Percentiles rank a stretch among this genome's conserved stretches.
Conservation (phyloP, 208 protist genomes). For the Porcisia hertigi region DNA sequence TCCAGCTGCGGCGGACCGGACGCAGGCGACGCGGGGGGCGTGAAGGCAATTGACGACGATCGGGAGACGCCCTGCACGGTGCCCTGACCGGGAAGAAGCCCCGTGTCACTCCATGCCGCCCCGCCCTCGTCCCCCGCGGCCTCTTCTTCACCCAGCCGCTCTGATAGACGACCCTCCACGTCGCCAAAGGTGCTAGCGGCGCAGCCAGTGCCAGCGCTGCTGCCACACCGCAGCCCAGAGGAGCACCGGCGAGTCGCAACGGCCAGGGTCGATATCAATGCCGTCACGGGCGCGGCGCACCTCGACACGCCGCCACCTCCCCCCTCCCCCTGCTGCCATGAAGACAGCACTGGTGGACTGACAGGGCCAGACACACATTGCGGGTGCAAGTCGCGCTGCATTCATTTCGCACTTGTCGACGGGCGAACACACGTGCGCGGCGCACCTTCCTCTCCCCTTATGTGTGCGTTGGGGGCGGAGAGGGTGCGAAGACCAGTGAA, state of each 20-base stretch:
- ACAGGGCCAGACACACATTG: neutral
- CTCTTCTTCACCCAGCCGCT: neutral
- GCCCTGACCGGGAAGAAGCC: neutral
- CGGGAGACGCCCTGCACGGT: neutral
- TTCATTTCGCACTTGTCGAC: neutral
- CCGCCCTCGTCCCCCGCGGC: neutral
- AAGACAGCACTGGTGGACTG: neutral
- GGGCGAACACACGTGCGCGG: neutral
- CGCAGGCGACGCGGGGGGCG: neutral
- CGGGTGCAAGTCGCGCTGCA: neutral
- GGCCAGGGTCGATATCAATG: neutral
- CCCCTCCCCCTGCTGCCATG: neutral
- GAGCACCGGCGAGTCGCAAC: slow-evolving; percentile 9
- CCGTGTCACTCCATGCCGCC: neutral
- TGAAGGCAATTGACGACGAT: neutral
- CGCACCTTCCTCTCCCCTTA: neutral
- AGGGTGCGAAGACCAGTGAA: too few species aligned
- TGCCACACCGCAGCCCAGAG: neutral
- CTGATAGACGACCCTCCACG: neutral
- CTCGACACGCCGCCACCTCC: neutral
- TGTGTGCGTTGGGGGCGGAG: too few species aligned
- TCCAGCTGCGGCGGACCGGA: slow-evolving; percentile 6
- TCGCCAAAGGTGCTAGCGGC: neutral
- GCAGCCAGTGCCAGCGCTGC: neutral
- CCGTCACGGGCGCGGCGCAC: neutral